Base-by-base conservation (phyloP, 2,329 filamentous ascomycete genomes). In the Graphilbum fragrans region DNA sequence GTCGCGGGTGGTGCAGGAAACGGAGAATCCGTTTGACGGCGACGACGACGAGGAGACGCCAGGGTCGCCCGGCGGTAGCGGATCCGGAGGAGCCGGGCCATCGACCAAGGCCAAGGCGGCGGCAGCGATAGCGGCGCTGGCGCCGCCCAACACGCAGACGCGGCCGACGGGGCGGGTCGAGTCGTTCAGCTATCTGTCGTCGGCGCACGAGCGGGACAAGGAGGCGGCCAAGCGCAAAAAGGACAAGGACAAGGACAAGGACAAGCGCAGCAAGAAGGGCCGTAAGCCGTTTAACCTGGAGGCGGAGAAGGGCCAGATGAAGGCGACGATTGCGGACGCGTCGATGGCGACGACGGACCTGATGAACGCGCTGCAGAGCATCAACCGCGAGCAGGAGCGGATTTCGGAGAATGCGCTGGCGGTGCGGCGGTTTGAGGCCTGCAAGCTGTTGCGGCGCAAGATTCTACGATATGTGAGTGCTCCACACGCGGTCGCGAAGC, bases 341-440 rank as follows among this genome's bases (percentile, higher is more conserved):
- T 88, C 86, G 1, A 84, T 96, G 32, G 85, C 87, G 4, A 81
- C 86, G n/a, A 95, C 85, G 0, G 94, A 94, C 56, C 69, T 98
- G 32, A 71, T 81, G 55, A 96, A 98, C 55, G 77, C 81, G 1
- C 68, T 98, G 31, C 87, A 92, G 58, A 78, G 82, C 41, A 88
- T 95, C 62, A 95, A 96, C 57, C 80, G 92, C 45, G 92, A 96
- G 58, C 74, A 67, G 38, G 80, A 94, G 59, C 81, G 84, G 4
- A 87, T 96, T 25, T 94, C 87, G 6, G 82, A 94, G 31, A 93
- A 96, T 50, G 58, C 71, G 8, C 70, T 77, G 44, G 85, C 86
- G 1, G 72, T 86, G 44, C 69, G 79, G 49, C 75, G 80, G 3
- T 95, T 96, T 50, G 86, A 95, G 51, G 71, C 66, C 2, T 96